Conservation (phyloP, 2,329 filamentous ascomycete genomes). For the Cladosporium halotolerans region DNA sequence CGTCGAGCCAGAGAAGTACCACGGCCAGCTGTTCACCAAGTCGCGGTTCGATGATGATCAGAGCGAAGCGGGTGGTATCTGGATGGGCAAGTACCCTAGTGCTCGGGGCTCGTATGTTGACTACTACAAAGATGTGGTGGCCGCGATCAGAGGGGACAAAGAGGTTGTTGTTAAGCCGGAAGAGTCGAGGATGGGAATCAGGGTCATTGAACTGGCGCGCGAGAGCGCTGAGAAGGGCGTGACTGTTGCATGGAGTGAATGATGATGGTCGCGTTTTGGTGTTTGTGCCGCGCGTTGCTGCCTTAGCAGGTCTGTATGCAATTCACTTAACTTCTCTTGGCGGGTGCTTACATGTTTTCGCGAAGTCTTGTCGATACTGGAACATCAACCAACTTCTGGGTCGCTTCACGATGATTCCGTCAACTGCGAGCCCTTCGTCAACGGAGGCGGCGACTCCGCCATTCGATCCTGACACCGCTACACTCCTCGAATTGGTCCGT, state of each 20-base stretch:
- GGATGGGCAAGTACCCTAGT: conserved; percentile 35
- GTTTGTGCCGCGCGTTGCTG: neutral
- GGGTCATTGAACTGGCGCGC: conserved; percentile 39
- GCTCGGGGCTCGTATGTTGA: conserved; percentile 36
- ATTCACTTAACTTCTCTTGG: too few relatives aligned
- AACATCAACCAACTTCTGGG: too few relatives aligned
- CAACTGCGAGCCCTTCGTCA: too few relatives aligned
- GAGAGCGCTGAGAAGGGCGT: conserved; percentile 32
- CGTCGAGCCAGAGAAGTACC: conserved; percentile 32
- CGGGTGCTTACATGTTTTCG: too few relatives aligned
- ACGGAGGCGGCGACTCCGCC: too few relatives aligned
- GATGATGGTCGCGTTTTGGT: neutral
- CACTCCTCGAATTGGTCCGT: too few relatives aligned
- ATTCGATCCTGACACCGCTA: too few relatives aligned
- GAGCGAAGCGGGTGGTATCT: conserved; percentile 26
- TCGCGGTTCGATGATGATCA: conserved; percentile 28
- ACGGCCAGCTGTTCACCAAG: conserved; percentile 36
- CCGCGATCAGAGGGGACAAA: conserved; percentile 34
- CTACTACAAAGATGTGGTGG: conserved; percentile 38
- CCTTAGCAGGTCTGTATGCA: too few relatives aligned
- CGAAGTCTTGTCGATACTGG: too few relatives aligned
- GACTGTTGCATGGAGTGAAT: conserved; percentile 24
- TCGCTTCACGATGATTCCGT: too few relatives aligned
- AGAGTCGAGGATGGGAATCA: conserved; percentile 35
- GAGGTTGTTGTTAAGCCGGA: conserved; percentile 37